Evolutionary conservation across 768 basidiomycete genomes (phyloP).

Genomic region (Neoboletus magnificus): DNA sequence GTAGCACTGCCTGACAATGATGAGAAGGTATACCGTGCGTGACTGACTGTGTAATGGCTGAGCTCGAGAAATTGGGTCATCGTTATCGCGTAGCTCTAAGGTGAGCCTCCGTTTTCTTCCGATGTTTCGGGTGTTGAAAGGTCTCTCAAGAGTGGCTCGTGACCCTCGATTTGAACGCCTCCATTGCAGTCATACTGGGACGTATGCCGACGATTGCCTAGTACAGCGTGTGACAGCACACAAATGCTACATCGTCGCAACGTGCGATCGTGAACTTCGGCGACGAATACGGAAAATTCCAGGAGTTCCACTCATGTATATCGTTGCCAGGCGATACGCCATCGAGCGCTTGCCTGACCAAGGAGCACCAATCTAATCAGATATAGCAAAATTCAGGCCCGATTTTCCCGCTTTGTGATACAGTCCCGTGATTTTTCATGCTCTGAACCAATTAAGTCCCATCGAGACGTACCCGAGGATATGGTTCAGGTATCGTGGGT

Average conservation of each 20-base stretch:
- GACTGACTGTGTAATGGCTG: constrained; percentile 99
- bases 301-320: constrained; percentile 96
- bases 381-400: background rate
- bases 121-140: constrained; percentile 1
- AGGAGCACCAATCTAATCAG: constrained; percentile 62
- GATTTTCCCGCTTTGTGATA: background rate
- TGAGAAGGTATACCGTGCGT: constrained; percentile 90
- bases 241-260: constrained; percentile 96
- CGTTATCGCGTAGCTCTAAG: constrained; percentile 92
- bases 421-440: background rate
- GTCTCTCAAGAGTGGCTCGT: constrained; percentile 78
- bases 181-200: constrained; percentile 87
- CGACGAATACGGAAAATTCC: constrained; percentile 89
- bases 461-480: background rate
- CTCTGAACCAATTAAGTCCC: background rate
- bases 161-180: constrained; percentile 97
- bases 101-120: constrained; percentile 43
- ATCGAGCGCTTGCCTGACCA: constrained; percentile 95
- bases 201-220: constrained; percentile 99
- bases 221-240: constrained; percentile 94
- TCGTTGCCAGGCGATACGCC: constrained; percentile 86
- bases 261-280: constrained; percentile 93
- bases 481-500: background rate
- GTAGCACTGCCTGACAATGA: constrained; percentile 1
- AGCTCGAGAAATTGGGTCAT: constrained; percentile 95